Evolutionary conservation across 2,329 filamentous ascomycete genomes (phyloP), one percentile per base, ranked within the genome.

Genomic region (Aspergillus sergii): DNA sequence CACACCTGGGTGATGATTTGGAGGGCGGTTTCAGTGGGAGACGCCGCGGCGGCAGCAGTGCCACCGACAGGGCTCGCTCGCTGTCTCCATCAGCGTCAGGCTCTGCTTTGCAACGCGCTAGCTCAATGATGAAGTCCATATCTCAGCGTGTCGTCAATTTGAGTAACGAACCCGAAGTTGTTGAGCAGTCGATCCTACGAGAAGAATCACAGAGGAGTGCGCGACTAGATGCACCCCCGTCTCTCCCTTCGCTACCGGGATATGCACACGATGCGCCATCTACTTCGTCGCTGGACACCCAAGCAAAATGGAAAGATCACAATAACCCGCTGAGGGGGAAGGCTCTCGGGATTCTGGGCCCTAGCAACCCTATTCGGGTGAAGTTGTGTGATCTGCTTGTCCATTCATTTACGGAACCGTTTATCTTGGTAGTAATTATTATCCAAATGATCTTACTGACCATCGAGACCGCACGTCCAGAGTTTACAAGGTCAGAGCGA

Each of bases 111-210:
- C 86, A 85, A 28, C 84, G 88, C 69, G 91, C 91, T 64, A 87
- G 91, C 51, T 92, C 91, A 10, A 92, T 93, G 70, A 87, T 94
- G 78, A 87, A 91, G 67, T 88, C 88, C 69, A 96, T 99, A 88
- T 98, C 96, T 36, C 94, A 97, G 80, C 92, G 95, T 82, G 94
- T 99, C 61, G 95, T 99, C 73, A 98, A 98, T 74, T 87, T 99
- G 71, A 97, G 93, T 79, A 96, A 96, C 74, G 95, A 98, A 72
- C 90, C 90, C 5, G 92, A 97, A 70, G 81, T 92, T 23, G 84
- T 94, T 19, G 93, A 97, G 75, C 88, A 91, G 66, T 88, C 87
- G 58, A 84, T 89, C 28, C 85, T 87, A 48, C 84, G 81, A 82
- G 82, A 89, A 81, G 76, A 77, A 61, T 75, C 72, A 16, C 69